These are phyloP conservation scores for Artemisia argyi DNA, from an alignment of 129 eudicot species.

Conservation along the genomic window DNA sequence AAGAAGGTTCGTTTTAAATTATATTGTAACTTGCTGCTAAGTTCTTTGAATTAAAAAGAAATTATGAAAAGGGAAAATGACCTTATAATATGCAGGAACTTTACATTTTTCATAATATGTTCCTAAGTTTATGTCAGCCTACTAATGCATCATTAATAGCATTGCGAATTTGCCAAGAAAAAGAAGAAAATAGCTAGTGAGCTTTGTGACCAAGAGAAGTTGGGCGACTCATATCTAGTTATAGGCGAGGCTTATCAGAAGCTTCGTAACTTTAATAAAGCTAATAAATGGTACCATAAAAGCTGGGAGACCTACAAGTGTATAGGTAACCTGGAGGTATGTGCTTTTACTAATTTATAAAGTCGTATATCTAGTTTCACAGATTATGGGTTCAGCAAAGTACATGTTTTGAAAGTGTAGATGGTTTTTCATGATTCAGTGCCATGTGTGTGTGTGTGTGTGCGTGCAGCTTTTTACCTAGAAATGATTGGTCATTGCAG, in stretches of 20 bases:
- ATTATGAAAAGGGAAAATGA: not conserved
- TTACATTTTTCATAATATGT: no score
- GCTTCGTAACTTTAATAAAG: slow-evolving; percentile 68
- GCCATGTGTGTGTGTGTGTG: not conserved
- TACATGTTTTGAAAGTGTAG: not conserved
- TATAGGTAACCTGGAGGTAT: slow-evolving; percentile 91
- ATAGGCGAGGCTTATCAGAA: slow-evolving; percentile 91
- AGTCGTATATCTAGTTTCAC: not conserved
- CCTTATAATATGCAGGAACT: no score
- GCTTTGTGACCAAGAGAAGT: slow-evolving; percentile 86
- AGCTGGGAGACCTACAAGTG: slow-evolving; percentile 68
- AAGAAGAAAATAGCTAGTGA: slow-evolving; percentile 76
- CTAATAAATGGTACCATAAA: slow-evolving; percentile 81
- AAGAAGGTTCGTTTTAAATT: slow-evolving; percentile 43
- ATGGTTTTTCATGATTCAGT: not conserved
- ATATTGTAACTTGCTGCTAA: not conserved
- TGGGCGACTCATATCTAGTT: slow-evolving; percentile 72
- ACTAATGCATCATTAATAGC: slow-evolving; percentile 34
- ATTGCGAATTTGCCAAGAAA: slow-evolving; percentile 68
- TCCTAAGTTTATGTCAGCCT: no score
- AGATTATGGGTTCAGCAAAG: slow-evolving; percentile 12
- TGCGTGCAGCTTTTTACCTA: slow-evolving; percentile 12
- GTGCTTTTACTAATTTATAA: not conserved
- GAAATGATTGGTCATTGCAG: slow-evolving; percentile 47
- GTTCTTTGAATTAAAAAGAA: not conserved